Evolutionary conservation across 2,329 filamentous ascomycete genomes (phyloP).

Genomic region (Curvularia hawaiiensis): DNA sequence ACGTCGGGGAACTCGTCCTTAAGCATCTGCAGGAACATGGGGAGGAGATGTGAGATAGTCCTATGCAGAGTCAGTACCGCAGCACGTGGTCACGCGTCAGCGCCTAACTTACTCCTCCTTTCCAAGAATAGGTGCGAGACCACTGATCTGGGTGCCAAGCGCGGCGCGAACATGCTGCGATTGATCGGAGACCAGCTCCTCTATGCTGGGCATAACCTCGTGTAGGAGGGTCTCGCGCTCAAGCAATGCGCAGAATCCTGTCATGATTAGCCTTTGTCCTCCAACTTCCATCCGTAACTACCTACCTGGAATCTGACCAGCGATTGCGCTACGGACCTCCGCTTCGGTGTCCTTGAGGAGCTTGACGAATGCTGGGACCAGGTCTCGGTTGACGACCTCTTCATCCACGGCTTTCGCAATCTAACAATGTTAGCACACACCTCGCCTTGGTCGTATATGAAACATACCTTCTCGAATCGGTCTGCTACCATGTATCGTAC

Average conservation of each 20-base stretch:
- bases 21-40: constrained; percentile 99
- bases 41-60: constrained; percentile 93
- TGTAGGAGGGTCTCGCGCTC: constrained; percentile 87
- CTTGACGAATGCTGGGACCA: constrained; percentile 97
- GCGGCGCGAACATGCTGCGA: constrained; percentile 97
- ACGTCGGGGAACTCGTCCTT: constrained; percentile 99
- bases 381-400: constrained; percentile 89
- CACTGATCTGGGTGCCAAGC: constrained; percentile 95
- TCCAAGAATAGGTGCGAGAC: constrained; percentile 92
- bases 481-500: constrained; percentile 99
- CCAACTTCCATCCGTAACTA: constrained; percentile 6
- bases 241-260: constrained; percentile 89
- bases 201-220: constrained; percentile 95
- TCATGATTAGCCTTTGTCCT: constrained; percentile 32
- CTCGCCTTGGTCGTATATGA: constrained; percentile 12
- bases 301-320: constrained; percentile 88
- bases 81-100: constrained; percentile 31
- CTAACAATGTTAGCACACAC: constrained; percentile 55
- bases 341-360: constrained; percentile 97
- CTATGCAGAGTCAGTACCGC: constrained; percentile 52
- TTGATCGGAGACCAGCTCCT: constrained; percentile 92
- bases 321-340: constrained; percentile 94
- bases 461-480: constrained; percentile 86
- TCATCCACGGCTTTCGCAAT: constrained; percentile 98
- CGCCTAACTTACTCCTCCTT: constrained; percentile 83